Conservation (phyloP, 1,284 basidiomycete species). For the Pseudozyma sp. region DNA sequence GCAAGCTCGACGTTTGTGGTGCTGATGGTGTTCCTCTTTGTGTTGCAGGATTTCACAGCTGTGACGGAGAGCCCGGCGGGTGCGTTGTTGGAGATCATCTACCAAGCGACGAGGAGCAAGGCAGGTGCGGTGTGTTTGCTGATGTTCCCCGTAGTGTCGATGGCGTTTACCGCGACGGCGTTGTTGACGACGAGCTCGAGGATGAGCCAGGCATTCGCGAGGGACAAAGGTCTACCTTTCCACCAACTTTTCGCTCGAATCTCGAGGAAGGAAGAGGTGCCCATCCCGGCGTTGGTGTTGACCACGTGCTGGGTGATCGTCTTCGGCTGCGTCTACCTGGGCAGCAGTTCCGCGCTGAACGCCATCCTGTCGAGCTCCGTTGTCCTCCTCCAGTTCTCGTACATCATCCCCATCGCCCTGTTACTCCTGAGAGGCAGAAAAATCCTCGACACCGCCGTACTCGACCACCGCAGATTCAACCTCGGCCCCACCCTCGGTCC, state of each 20-base stretch:
- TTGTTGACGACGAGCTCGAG: conserved; percentile 74
- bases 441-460: conserved; percentile 64
- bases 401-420: conserved; percentile 69
- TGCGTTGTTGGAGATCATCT: conserved; percentile 77
- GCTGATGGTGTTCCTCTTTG: conserved; percentile 78
- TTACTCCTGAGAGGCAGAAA: conserved; percentile 70
- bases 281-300: conserved; percentile 73
- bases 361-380: conserved; percentile 71
- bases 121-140: conserved; percentile 75
- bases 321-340: conserved; percentile 71
- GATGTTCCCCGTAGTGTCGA: conserved; percentile 70
- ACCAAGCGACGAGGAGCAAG: conserved; percentile 75
- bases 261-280: conserved; percentile 68
- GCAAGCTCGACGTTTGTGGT: conserved; percentile 75
- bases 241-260: conserved; percentile 73
- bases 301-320: conserved; percentile 71
- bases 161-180: conserved; percentile 66
- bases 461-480: conserved; percentile 20
- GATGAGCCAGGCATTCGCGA: conserved; percentile 78
- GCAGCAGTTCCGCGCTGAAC: conserved; percentile 72
- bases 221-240: conserved; percentile 77
- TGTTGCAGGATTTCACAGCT: conserved; percentile 74
- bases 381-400: conserved; percentile 71
- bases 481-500: conserved; percentile 51
- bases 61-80: conserved; percentile 73